Evolutionary conservation across 2,329 filamentous ascomycete genomes (phyloP).

Genomic region (Ceratocystis variospora): DNA sequence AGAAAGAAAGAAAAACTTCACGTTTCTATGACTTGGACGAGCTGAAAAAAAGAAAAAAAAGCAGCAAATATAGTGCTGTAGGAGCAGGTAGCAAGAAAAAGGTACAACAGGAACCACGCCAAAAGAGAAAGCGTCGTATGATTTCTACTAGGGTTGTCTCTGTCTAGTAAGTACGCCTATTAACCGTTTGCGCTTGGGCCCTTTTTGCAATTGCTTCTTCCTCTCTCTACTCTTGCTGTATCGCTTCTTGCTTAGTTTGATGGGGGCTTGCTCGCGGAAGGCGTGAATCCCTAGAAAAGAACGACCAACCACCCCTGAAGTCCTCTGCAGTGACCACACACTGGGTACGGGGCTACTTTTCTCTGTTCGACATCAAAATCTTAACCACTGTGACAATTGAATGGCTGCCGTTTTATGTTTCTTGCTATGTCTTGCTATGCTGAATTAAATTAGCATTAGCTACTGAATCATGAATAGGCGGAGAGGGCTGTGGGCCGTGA

Average conservation of each 20-base stretch:
- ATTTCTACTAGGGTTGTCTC: neutral
- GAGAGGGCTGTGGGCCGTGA: neutral
- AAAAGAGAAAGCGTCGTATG: conserved; percentile 1
- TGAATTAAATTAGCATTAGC: no score
- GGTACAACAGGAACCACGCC: neutral
- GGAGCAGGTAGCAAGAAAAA: neutral
- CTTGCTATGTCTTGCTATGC: no score
- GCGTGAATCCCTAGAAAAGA: neutral
- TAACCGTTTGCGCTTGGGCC: neutral
- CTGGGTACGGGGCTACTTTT: neutral
- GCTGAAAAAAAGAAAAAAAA: no score
- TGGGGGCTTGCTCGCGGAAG: neutral
- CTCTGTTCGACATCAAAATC: no score
- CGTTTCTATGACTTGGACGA: no score
- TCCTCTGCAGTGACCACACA: neutral
- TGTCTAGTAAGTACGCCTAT: neutral
- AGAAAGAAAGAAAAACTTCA: no score
- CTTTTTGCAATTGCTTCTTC: neutral
- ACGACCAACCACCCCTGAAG: neutral
- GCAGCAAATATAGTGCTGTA: no score
- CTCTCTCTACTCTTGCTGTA: neutral
- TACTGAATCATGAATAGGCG: no score
- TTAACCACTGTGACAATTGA: no score
- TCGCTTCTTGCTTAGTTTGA: neutral
- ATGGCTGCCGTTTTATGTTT: no score